Evolutionary conservation across 768 basidiomycete species (phyloP).

Genomic region (Rhodotorula babjevae): DNA sequence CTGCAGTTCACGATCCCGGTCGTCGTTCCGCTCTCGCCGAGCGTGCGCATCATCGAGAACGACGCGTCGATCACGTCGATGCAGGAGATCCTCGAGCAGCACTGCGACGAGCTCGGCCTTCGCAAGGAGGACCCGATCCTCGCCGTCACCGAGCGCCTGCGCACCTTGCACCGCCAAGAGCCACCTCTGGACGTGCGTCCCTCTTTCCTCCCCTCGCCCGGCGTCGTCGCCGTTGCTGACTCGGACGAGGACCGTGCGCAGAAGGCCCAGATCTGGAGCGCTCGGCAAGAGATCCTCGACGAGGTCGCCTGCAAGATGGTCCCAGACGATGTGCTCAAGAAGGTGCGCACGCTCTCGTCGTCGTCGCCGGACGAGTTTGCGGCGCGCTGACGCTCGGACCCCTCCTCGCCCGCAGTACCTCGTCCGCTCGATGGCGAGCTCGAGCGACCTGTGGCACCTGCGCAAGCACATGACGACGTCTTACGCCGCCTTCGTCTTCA

Average conservation of each 20-base stretch:
- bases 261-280: constrained; percentile 62
- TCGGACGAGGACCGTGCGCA: background rate
- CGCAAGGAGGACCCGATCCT: constrained; percentile 82
- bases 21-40: constrained; percentile 70
- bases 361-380: background rate
- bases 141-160: constrained; percentile 76
- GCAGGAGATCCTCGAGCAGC: constrained; percentile 88
- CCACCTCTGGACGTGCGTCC: constrained; percentile 15
- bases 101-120: constrained; percentile 69
- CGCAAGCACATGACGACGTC: constrained; percentile 93
- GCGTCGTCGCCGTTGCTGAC: constrained; percentile 43
- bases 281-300: constrained; percentile 65
- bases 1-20: constrained; percentile 86
- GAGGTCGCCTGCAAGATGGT: constrained; percentile 82
- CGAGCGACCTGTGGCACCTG: constrained; percentile 89
- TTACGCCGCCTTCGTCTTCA: constrained; percentile 79
- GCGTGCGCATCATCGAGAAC: constrained; percentile 77
- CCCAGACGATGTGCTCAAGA: constrained; percentile 77
- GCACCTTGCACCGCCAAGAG: constrained; percentile 28
- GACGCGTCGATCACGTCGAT: constrained; percentile 86
- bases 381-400: background rate
- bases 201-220: background rate
- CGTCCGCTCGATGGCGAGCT: constrained; percentile 72
- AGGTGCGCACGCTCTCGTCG: constrained; percentile 54
- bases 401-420: constrained; percentile 64